Conservation (phyloP, 495 filamentous ascomycete genomes). For the Penicillium ucsense region DNA sequence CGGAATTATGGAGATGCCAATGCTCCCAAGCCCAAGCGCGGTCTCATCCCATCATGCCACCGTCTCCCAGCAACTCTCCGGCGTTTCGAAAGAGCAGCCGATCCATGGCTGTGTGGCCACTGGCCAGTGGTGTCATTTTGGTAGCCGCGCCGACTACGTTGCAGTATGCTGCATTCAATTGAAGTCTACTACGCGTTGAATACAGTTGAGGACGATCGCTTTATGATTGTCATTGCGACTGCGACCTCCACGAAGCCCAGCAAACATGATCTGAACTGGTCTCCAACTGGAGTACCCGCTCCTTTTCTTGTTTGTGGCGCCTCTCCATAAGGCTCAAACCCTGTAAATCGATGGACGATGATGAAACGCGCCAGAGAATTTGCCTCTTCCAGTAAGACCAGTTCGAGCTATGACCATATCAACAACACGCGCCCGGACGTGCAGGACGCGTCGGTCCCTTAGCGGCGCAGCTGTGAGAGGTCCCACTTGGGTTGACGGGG, state of each 20-base stretch:
- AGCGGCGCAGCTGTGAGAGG: constrained; percentile 1
- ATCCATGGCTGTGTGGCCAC: constrained; percentile 16
- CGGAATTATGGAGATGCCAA: too few relatives aligned
- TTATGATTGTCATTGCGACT: too few relatives aligned
- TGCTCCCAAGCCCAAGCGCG: too few relatives aligned
- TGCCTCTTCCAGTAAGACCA: not conserved
- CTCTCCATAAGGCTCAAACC: too few relatives aligned
- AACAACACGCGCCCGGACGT: constrained; percentile 5
- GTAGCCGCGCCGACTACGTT: constrained; percentile 10
- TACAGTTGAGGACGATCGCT: too few relatives aligned
- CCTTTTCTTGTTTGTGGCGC: too few relatives aligned
- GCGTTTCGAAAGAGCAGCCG: constrained; percentile 14
- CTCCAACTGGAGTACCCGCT: too few relatives aligned
- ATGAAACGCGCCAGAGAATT: too few relatives aligned
- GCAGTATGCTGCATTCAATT: not conserved
- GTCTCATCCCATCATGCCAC: constrained; percentile 15
- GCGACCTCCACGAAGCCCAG: too few relatives aligned
- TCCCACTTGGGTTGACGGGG: constrained; percentile 4
- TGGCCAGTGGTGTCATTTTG: not conserved
- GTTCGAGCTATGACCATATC: not conserved
- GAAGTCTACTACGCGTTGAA: too few relatives aligned
- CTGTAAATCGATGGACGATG: too few relatives aligned
- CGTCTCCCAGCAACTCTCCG: constrained; percentile 18
- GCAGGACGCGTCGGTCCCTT: constrained; percentile 2
- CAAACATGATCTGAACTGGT: too few relatives aligned